A percentile compares a stretch with the other conserved stretches of the same genome.
Evolutionary conservation across 2,329 filamentous ascomycete genomes (phyloP).

Genomic region (Neobulgaria alba): DNA sequence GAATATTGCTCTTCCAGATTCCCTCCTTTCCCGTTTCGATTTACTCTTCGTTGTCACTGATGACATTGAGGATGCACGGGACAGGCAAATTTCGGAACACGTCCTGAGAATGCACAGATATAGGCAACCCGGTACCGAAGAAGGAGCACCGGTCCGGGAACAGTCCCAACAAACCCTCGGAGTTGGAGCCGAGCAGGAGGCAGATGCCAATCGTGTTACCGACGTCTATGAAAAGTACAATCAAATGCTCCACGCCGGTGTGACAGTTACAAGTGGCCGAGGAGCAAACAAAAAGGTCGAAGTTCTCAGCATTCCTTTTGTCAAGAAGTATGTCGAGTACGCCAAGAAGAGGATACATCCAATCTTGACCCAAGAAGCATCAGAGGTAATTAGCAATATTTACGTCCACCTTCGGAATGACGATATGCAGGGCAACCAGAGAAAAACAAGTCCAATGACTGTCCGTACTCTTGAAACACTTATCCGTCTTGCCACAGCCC

Average conservation of each 20-base stretch:
- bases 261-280: constrained; percentile 66
- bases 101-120: constrained; percentile 96
- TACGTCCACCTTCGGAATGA: constrained; percentile 94
- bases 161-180: constrained; percentile 75
- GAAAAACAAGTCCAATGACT: constrained; percentile 89
- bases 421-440: constrained; percentile 87
- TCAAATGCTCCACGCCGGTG: constrained; percentile 87
- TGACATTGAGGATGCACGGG: constrained; percentile 89
- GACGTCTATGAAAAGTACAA: constrained; percentile 97
- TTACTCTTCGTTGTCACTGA: constrained; percentile 95
- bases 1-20: constrained; percentile 96
- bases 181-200: constrained; percentile 74
- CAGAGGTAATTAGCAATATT: constrained; percentile 81
- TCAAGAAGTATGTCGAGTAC: constrained; percentile 99
- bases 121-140: constrained; percentile 83
- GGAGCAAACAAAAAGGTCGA: constrained; percentile 71
- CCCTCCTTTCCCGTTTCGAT: constrained; percentile 95
- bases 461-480: constrained; percentile 95
- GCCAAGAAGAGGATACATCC: constrained; percentile 89
- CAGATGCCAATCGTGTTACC: constrained; percentile 63
- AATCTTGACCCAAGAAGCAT: constrained; percentile 79
- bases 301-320: constrained; percentile 91
- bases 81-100: constrained; percentile 89
- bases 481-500: constrained; percentile 94
- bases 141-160: constrained; percentile 89